Base-by-base conservation (phyloP, 2,329 filamentous ascomycete species). In the Podosphaera xanthii region DNA sequence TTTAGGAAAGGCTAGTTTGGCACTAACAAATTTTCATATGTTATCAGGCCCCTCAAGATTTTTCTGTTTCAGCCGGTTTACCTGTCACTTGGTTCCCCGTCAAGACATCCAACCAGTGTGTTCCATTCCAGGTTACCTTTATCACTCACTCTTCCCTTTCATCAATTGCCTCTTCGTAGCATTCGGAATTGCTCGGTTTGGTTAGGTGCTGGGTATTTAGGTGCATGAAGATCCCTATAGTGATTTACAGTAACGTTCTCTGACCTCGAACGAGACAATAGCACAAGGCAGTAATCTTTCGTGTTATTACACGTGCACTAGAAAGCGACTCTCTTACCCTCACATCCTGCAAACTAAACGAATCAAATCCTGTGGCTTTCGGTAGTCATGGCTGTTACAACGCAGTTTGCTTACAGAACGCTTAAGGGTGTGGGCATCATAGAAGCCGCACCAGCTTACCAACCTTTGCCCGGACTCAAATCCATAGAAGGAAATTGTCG, bases 321-420 rank as follows among this genome's bases (percentile, higher is more conserved):
- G 33, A 33, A 56, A 60, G 56, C 61, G 61, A 65, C 60, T 61
- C 65, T 64, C 64, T 68, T 61, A 64, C 59, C 42, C 59, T 57
- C 46, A 61, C 58, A 59, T 63, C 46, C 46, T 48, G 56, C 40
- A 65, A 66, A 55, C 64, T 64, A 65, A 63, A 59, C 59, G 59
- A 59, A 63, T 59, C 63, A 62, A 61, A 59, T 61, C 64, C 68
- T 69, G 86, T 88, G 84, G 78, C 85, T 89, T 89, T 88, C 70
- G 83, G 81, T 89, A 89, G 86, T 83, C 81, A 96, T 95, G 89
- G 86, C 87, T 72, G 83, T 78, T 77, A 83, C 87, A 70, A 85
- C 91, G 75, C 91, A 96, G 82, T 86, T 96, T 82, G 87, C 88
- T 74, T 95, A 86, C 79, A 88, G 92, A 75, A 96, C 92, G 73